These are phyloP conservation scores for Aspergillus floridensis DNA, from an alignment of 2,329 filamentous ascomycete genomes.

Conservation along the genomic window DNA sequence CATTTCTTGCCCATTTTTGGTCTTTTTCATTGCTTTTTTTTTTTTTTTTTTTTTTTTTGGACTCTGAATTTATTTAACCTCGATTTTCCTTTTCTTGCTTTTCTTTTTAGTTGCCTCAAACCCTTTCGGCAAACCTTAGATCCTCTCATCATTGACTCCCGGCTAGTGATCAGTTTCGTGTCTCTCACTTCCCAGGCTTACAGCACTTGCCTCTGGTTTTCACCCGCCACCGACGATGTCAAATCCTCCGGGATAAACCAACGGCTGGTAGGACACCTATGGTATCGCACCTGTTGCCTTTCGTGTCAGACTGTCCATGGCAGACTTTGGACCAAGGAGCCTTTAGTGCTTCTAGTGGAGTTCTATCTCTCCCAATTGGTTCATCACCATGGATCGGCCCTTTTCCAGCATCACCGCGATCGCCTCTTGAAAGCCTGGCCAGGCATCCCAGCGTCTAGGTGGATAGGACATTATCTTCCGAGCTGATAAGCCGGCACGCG, in stretches of 20 bases:
- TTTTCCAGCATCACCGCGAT: not conserved
- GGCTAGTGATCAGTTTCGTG: not conserved
- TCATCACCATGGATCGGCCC: not conserved
- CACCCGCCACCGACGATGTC: constrained; percentile 5
- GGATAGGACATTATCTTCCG: not conserved
- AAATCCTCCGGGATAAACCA: constrained; percentile 17
- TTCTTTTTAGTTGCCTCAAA: constrained; percentile 3
- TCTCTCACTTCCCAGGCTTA: not conserved
- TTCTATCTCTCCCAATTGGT: not conserved
- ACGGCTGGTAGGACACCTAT: constrained; percentile 7
- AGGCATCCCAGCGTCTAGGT: not conserved
- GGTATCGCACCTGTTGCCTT: constrained; percentile 16
- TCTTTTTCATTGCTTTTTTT: not conserved
- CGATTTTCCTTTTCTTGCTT: constrained; percentile 4
- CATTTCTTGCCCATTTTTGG: constrained; percentile 5
- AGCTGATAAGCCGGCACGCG: constrained; percentile 6
- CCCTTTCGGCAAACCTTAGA: constrained; percentile 6
- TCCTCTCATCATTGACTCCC: not conserved
- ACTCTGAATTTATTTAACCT: not conserved
- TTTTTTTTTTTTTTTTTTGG: not conserved
- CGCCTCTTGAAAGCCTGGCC: not conserved
- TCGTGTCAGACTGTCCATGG: constrained; percentile 6
- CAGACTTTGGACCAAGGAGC: not conserved
- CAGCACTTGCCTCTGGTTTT: not conserved
- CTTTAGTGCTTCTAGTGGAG: not conserved